phyloP scores from a whole-genome alignment of 345 rosid genomes.

The Carallia pectinifolia region DNA sequence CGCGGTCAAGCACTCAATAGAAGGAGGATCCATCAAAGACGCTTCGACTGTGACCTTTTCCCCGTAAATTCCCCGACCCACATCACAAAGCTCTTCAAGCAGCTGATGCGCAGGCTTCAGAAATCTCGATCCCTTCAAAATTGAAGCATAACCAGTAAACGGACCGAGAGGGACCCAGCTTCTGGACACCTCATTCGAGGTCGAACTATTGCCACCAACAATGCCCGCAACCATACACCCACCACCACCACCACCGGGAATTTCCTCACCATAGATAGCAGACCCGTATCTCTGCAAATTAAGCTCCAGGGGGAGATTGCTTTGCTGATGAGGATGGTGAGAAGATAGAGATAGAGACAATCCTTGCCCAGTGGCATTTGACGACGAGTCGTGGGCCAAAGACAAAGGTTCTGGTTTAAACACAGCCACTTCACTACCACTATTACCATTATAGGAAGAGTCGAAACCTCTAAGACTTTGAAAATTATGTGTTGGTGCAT shows the following conservation, averaged over 20 bases:
- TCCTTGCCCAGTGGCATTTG: constrained; percentile 35
- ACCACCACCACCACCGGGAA: constrained; percentile 9
- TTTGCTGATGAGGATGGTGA: constrained; percentile 37
- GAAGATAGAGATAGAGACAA: constrained; percentile 70
- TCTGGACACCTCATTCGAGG: constrained; percentile 47
- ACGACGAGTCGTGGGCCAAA: not conserved
- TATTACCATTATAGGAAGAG: constrained; percentile 32
- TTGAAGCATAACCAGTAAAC: constrained; percentile 76
- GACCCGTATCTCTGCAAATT: constrained; percentile 48
- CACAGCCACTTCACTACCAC: constrained; percentile 43
- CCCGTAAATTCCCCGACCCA: constrained; percentile 50
- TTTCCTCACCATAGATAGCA: constrained; percentile 22
- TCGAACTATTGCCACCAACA: constrained; percentile 35
- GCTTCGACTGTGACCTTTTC: constrained; percentile 50
- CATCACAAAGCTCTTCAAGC: constrained; percentile 74
- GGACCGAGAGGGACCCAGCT: constrained; percentile 66
- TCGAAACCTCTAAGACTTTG: constrained; percentile 48
- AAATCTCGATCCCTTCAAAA: constrained; percentile 78
- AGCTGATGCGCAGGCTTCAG: constrained; percentile 84
- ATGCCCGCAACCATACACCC: constrained; percentile 37
- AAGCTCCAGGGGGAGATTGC: constrained; percentile 45
- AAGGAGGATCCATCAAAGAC: constrained; percentile 52
- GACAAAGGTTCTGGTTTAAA: constrained; percentile 52
- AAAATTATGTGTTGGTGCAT: constrained; percentile 37
- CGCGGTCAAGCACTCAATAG: constrained; percentile 33